These are phyloP conservation scores for Taiwanofungus camphoratus DNA, from an alignment of 1,284 basidiomycete species.

Conservation along the genomic window DNA sequence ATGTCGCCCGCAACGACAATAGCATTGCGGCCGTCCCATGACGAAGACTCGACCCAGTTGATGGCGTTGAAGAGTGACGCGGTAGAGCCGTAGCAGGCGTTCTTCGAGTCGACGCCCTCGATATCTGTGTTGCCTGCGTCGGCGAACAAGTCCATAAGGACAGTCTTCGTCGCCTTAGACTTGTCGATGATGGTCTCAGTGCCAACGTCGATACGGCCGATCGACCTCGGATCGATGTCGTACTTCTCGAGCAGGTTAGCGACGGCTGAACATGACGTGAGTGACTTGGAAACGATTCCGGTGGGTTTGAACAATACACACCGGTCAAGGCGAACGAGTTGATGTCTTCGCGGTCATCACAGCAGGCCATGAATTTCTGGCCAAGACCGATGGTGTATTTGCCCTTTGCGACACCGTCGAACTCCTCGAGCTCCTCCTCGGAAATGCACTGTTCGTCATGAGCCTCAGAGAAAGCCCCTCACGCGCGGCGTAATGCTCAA, in stretches of 20 bases:
- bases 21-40: conserved; percentile 98
- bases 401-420: conserved; percentile 92
- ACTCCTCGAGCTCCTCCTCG: conserved; percentile 92
- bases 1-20: conserved; percentile 98
- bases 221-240: conserved; percentile 93
- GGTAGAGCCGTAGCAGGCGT: conserved; percentile 98
- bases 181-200: conserved; percentile 99
- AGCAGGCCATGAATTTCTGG: conserved; percentile 97
- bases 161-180: conserved; percentile 98
- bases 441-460: conserved; percentile 70
- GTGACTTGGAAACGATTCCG: conserved; percentile 1
- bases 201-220: conserved; percentile 96
- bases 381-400: conserved; percentile 99
- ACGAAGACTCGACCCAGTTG: conserved; percentile 94
- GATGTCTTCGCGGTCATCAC: conserved; percentile 97
- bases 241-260: conserved; percentile 88
- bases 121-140: conserved; percentile 93
- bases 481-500: conserved; percentile 18
- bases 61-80: conserved; percentile 97
- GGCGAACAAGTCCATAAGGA: conserved; percentile 97
- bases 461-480: conserved; percentile 8
- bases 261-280: conserved; percentile 49
- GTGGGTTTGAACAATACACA: conserved; percentile 33
- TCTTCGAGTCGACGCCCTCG: conserved; percentile 98
- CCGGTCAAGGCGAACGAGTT: conserved; percentile 96